Evolutionary conservation across 2,329 filamentous ascomycete genomes (phyloP), one percentile per base, ranked within the genome.

Genomic region (Sarocladiaceae sp.): DNA sequence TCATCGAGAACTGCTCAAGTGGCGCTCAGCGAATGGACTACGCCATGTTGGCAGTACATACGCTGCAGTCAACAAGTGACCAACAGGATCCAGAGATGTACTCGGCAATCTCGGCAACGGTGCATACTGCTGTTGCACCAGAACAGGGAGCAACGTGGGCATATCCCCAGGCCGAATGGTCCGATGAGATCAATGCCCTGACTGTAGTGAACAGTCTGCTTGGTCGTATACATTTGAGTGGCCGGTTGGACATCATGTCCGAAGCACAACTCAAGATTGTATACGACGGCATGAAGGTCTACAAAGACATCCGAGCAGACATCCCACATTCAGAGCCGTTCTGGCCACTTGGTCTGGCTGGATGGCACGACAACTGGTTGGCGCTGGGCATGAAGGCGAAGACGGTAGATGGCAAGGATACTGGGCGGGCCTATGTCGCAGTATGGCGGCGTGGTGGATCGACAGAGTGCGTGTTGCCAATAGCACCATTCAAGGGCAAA

Each of bases 1-100:
- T 69, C 1, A 66, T 70, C n/a, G 67, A 70, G 51, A 68, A 55
- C 23, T 70, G 67, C 50, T 66, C 64, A 7, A 67, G 64, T 20
- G 66, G 67, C 6, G 67, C 59, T 0, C 66, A 69, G 52, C 60
- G 67, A 1, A 60, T 69, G 58, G 67, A 70, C 29, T 68, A 69
- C 36, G 65, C 65, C 5, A 64, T 68, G 64, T 55, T 69, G 1
- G 54, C 59, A 2, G 55, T 60, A 0, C 66, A 67, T 25, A 52
- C 65, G 0, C 36, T 70, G 0, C 67, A 70, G 29, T 66, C 63
- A 0, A 69, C 65, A 2, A 69, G 66, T 31, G 67, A 70, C 52
- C 67, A 69, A 52, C 64, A 69, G 39, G 57, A 68, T 35, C 64
- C 66, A 1, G 51, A 56, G 2, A 57, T 54, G 0, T 69, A 69